Conservation (phyloP, 495 filamentous ascomycete genomes). For the Penicillium malachiteum region DNA sequence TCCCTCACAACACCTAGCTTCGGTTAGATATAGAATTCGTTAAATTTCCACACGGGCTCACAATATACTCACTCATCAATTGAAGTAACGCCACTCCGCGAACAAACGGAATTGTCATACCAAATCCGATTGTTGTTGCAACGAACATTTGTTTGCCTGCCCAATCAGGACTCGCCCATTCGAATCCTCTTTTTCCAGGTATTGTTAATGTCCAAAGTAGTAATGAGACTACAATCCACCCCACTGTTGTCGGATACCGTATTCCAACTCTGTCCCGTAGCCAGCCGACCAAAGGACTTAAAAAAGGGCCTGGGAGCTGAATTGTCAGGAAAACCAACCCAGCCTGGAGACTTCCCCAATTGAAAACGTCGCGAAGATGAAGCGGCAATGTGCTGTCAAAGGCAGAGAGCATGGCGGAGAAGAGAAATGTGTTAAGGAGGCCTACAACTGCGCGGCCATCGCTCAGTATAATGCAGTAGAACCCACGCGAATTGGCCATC, state of each 20-base stretch:
- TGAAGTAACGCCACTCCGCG: neutral
- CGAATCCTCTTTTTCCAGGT: neutral
- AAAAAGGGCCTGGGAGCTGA: conserved; percentile 14
- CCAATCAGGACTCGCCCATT: neutral
- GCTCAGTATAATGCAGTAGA: neutral
- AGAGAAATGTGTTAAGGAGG: neutral
- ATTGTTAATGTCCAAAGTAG: conserved; percentile 10
- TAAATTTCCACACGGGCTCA: neutral
- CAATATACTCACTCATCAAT: neutral
- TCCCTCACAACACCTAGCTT: neutral
- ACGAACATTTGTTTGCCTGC: neutral
- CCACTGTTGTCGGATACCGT: conserved; percentile 14
- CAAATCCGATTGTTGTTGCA: neutral
- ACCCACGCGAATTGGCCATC: neutral
- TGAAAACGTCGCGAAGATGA: conserved; percentile 19
- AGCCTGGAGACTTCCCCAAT: conserved; percentile 18
- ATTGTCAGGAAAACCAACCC: conserved; percentile 24
- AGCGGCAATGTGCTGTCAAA: conserved; percentile 26
- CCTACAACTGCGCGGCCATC: neutral
- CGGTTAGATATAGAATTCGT: neutral
- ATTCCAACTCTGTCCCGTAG: conserved; percentile 22
- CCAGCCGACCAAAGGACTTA: conserved; percentile 16
- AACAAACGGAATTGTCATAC: neutral
- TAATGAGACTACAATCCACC: conserved; percentile 9
- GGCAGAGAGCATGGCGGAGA: neutral